Evolutionary conservation across 2,329 filamentous ascomycete species (phyloP).

Genomic region (Fusarium bulbicola): DNA sequence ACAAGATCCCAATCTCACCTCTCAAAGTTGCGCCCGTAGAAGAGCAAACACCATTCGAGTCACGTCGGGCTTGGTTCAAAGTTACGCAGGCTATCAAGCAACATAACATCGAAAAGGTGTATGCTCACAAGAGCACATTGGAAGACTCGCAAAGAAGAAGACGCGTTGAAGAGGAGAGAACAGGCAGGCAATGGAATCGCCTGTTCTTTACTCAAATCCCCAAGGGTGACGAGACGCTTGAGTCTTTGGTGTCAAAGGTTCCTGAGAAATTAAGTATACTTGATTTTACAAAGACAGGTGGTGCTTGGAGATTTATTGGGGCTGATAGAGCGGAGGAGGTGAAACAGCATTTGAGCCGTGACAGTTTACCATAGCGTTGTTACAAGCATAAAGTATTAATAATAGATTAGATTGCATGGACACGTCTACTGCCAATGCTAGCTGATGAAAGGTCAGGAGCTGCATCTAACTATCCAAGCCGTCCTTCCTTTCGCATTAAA

Average conservation of each 20-base stretch:
- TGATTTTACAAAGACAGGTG: background rate
- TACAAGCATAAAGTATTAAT: background rate
- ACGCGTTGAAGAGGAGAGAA: slow-evolving; percentile 71
- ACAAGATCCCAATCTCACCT: background rate
- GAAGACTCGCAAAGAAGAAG: slow-evolving; percentile 84
- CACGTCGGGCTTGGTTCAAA: slow-evolving; percentile 79
- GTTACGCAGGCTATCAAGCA: slow-evolving; percentile 75
- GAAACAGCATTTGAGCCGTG: background rate
- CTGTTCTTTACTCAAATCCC: slow-evolving; percentile 21
- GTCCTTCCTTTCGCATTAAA: background rate
- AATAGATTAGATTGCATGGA: background rate
- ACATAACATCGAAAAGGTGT: slow-evolving; percentile 78
- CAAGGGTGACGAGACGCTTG: background rate
- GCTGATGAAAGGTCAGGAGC: too few species aligned
- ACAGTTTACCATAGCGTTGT: slow-evolving; percentile 55
- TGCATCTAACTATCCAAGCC: background rate
- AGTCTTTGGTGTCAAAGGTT: background rate
- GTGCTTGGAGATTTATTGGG: slow-evolving; percentile 7
- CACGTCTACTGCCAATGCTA: background rate
- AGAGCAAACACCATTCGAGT: slow-evolving; percentile 82
- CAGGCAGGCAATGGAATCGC: slow-evolving; percentile 31
- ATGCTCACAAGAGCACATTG: slow-evolving; percentile 78
- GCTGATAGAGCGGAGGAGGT: background rate
- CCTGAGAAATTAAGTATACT: background rate
- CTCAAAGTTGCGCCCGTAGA: slow-evolving; percentile 53